Conservation (phyloP, 768 basidiomycete species). For the Agrocybe praecox region DNA sequence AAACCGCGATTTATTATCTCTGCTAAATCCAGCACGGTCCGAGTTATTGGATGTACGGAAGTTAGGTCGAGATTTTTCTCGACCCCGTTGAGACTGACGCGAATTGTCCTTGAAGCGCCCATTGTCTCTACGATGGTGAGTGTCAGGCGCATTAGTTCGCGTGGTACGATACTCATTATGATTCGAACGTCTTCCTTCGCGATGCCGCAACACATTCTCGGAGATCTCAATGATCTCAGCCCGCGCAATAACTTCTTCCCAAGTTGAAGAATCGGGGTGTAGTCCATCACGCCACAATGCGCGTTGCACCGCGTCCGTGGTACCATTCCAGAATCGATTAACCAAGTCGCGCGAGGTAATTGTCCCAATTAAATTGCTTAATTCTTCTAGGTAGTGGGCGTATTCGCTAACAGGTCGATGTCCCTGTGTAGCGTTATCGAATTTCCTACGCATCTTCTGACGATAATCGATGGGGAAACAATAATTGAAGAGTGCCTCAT, state of each 20-base stretch:
- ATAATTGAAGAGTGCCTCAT: constrained; percentile 35
- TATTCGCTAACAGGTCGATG: constrained; percentile 24
- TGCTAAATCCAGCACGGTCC: neutral
- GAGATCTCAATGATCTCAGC: constrained; percentile 17
- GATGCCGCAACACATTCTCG: neutral
- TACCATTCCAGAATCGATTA: constrained; percentile 35
- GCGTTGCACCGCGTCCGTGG: constrained; percentile 22
- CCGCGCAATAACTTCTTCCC: constrained; percentile 11
- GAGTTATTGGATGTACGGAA: neutral
- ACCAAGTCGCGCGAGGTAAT: constrained; percentile 24
- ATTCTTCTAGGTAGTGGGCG: constrained; percentile 25
- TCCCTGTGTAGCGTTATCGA: constrained; percentile 24
- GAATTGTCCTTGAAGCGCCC: too few relatives aligned
- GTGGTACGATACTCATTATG: too few relatives aligned
- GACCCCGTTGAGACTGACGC: too few relatives aligned
- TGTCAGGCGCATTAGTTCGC: too few relatives aligned
- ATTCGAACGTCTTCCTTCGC: neutral
- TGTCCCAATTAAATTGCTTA: constrained; percentile 39
- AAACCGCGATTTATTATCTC: too few relatives aligned
- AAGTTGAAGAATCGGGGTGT: constrained; percentile 24
- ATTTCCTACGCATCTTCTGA: too few relatives aligned
- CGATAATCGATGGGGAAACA: constrained; percentile 31
- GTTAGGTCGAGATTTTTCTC: too few relatives aligned
- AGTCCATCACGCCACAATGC: constrained; percentile 28
- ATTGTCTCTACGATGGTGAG: too few relatives aligned